Evolutionary conservation across 768 basidiomycete species (phyloP).

Genomic region (Boletellus ananas): DNA sequence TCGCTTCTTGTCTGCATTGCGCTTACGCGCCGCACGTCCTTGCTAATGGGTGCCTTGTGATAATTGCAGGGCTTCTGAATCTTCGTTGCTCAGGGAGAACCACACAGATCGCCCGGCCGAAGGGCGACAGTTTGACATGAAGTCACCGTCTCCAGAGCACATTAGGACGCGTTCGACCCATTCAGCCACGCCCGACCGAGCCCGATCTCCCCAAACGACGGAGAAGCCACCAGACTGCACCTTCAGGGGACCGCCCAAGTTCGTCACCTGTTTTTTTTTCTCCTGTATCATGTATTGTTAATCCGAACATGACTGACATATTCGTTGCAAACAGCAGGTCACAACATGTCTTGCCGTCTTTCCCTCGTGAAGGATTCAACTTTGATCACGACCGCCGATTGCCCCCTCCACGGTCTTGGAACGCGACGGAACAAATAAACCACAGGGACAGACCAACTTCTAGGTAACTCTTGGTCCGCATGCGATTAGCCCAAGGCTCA

Average conservation of each 20-base stretch:
- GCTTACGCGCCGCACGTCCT: constrained; percentile 29
- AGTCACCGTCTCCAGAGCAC: constrained; percentile 21
- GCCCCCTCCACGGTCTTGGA: constrained; percentile 32
- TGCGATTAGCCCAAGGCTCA: constrained; percentile 16
- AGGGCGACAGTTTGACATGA: constrained; percentile 11
- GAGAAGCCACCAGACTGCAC: constrained; percentile 22
- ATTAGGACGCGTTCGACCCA: constrained; percentile 21
- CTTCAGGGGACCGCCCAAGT: constrained; percentile 24
- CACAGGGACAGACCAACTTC: constrained; percentile 23
- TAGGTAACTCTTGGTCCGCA: constrained; percentile 20
- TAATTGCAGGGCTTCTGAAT: constrained; percentile 32
- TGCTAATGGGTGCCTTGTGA: constrained; percentile 19
- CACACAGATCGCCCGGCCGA: constrained; percentile 11
- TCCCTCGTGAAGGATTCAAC: constrained; percentile 30
- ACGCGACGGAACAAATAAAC: constrained; percentile 16
- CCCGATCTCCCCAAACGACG: constrained; percentile 18
- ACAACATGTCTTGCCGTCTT: constrained; percentile 33
- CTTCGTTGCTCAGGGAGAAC: constrained; percentile 23
- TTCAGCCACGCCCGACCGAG: constrained; percentile 13
- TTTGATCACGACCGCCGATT: constrained; percentile 34
- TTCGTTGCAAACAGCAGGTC: constrained; percentile 29
- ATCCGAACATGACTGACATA: constrained; percentile 24
- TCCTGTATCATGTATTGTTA: constrained; percentile 14
- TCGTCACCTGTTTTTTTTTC: constrained; percentile 14
- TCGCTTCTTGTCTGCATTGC: constrained; percentile 22